phyloP scores from a whole-genome alignment of 2,329 filamentous ascomycete genomes.

The Rutstroemia sp. region DNA sequence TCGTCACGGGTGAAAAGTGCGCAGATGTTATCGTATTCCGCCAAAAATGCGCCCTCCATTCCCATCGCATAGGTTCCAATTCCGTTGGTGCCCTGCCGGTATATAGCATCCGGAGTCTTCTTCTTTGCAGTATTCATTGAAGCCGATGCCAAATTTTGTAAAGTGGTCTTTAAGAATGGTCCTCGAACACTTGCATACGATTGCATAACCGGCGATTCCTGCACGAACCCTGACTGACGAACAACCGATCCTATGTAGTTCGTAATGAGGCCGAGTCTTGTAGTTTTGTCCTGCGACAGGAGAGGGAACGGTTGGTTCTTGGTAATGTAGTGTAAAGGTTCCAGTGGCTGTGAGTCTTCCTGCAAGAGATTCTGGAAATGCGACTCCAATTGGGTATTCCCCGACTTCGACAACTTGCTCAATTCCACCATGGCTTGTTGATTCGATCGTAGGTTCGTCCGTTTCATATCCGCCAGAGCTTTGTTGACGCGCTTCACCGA shows the following conservation, averaged over 20 bases:
- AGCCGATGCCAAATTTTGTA: conserved; percentile 81
- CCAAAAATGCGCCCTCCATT: conserved; percentile 77
- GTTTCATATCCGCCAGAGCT: conserved; percentile 75
- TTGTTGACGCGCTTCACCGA: conserved; percentile 85
- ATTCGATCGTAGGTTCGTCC: conserved; percentile 87
- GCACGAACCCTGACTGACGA: conserved; percentile 37
- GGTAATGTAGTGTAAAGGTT: conserved; percentile 87
- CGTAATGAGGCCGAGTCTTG: conserved; percentile 72
- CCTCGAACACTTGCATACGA: conserved; percentile 83
- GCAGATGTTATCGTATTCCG: conserved; percentile 87
- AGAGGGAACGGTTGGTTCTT: conserved; percentile 82
- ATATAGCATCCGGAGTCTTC: conserved; percentile 71
- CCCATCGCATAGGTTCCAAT: conserved; percentile 84
- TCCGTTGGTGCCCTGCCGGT: conserved; percentile 81
- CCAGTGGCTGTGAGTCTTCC: conserved; percentile 72
- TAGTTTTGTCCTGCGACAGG: conserved; percentile 67
- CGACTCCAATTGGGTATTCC: conserved; percentile 75
- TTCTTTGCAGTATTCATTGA: conserved; percentile 78
- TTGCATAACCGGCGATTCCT: conserved; percentile 65
- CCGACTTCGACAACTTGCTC: conserved; percentile 66
- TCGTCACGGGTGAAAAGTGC: conserved; percentile 80
- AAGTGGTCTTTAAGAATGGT: conserved; percentile 72
- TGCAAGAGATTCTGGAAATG: conserved; percentile 73
- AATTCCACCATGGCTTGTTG: conserved; percentile 82
- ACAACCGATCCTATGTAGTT: conserved; percentile 62